Evolutionary conservation across 2,329 filamentous ascomycete genomes (phyloP).

Genomic region (Elsinoe fawcettii): DNA sequence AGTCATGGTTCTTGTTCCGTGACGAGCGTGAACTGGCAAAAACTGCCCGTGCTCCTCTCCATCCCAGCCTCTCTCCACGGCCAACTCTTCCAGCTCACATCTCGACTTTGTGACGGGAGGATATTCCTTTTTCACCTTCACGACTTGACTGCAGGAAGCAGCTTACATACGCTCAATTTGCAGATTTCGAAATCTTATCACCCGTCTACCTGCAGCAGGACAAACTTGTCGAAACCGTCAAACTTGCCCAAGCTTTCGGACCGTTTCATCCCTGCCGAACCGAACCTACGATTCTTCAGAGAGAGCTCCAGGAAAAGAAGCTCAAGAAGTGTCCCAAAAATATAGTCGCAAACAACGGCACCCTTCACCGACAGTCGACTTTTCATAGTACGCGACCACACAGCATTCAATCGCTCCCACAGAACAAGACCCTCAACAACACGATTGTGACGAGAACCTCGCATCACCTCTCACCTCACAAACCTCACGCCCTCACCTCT

Average conservation of each 20-base stretch:
- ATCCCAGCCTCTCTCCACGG: slow-evolving; percentile 11
- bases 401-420: too few species aligned
- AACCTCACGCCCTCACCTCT: neutral
- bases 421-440: neutral
- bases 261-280: slow-evolving; percentile 9
- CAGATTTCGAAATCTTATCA: neutral
- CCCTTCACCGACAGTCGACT: neutral
- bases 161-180: neutral
- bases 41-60: neutral
- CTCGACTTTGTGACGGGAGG: neutral
- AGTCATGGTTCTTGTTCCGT: neutral
- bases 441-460: neutral
- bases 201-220: neutral
- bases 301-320: slow-evolving; percentile 9
- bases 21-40: neutral
- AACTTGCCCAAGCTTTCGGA: slow-evolving; percentile 7
- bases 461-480: neutral
- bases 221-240: neutral
- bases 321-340: slow-evolving; percentile 1
- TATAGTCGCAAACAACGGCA: neutral
- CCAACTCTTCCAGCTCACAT: slow-evolving; percentile 3
- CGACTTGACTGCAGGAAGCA: neutral
- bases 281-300: slow-evolving; percentile 6
- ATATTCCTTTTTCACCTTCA: neutral
- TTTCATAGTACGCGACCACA: neutral